phyloP scores from a whole-genome alignment of 495 filamentous ascomycete species.

The Chaetomium fimeti region DNA sequence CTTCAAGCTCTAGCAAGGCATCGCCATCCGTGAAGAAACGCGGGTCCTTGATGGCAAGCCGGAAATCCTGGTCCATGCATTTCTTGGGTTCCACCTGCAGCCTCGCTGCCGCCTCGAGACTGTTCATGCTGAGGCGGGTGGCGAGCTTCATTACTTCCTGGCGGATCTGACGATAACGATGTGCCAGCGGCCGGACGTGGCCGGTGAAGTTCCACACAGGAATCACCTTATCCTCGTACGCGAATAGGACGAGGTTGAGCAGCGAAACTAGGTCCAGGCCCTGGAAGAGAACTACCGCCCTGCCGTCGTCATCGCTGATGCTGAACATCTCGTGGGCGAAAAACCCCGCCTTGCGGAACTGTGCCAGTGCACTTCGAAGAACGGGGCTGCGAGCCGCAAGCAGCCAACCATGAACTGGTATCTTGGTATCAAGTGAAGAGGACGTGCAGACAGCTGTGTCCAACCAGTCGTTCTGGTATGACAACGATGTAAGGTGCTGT shows the following conservation, averaged over 20 bases:
- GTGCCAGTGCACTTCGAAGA: constrained; percentile 60
- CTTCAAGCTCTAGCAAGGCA: constrained; percentile 71
- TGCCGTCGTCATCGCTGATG: constrained; percentile 54
- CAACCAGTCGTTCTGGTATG: constrained; percentile 38
- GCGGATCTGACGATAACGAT: constrained; percentile 72
- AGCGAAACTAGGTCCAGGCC: constrained; percentile 71
- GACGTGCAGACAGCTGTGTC: constrained; percentile 54
- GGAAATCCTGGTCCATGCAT: constrained; percentile 67
- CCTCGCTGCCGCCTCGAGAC: constrained; percentile 71
- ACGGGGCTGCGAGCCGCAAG: constrained; percentile 69
- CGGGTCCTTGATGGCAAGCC: constrained; percentile 60
- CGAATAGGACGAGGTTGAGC: constrained; percentile 73
- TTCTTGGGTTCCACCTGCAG: constrained; percentile 63
- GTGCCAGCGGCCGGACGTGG: constrained; percentile 58
- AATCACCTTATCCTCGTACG: constrained; percentile 76
- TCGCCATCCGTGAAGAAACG: constrained; percentile 74
- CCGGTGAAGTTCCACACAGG: constrained; percentile 81
- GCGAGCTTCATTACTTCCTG: constrained; percentile 79
- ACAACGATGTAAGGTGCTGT: constrained; percentile 41
- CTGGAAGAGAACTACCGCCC: constrained; percentile 56
- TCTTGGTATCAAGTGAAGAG: constrained; percentile 58
- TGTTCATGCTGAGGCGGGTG: constrained; percentile 60
- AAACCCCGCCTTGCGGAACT: constrained; percentile 45
- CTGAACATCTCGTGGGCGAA: constrained; percentile 56
- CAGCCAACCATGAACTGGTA: constrained; percentile 84